Evolutionary conservation across 441 rosid genomes (phyloP), one percentile per base, ranked within the genome.

Genomic region (Croton setiger): DNA sequence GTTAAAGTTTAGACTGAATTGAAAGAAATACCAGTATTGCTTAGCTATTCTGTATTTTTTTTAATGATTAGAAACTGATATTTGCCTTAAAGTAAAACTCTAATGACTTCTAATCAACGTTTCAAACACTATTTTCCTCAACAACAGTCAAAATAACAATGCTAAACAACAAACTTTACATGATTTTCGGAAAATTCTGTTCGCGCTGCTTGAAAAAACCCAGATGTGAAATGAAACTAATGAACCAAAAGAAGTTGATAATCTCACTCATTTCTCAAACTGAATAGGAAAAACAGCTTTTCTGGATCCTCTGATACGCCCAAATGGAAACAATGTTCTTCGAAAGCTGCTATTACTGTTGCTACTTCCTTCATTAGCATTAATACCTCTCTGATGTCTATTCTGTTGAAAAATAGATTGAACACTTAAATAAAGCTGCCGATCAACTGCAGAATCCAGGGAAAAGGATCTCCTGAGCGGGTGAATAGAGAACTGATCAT

Each of bases 381-480:
- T 74, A 27, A 52, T 64, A 68, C 69, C 79, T 43, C 77, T 63
- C 7, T 53, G 71, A 41, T 73, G 74, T 33, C 56, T 72, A 18
- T 78, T 83, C 49, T 73, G 84, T 72, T 76, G 76, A 72, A 76
- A 56, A 51, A 81, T 73, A 1, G 78, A 84, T 80, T 83, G 94
- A 70, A 89, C 82, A 6, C 85, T 80, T 45, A 73, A 54, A 75
- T 78, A 86, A 20, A 93, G 85, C 56, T 84, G 87, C 43, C 81
- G 83, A 66, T 89, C 93, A 18, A 68, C 85, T 31, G 94, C 91
- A 10, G 96, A 91, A 74, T 89, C 97, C 92, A 88, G 81, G 0
- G 98, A 93, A 36, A 93, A 79, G 2, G 98, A 93, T 78, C 97
- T 85, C 67, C 97, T 80, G 12, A 93, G 78, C 0, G 93, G 96